Percentiles rank a stretch among this genome's conserved stretches.
Conservation (phyloP, 2,329 filamentous ascomycete genomes). For the Mycogone perniciosa region DNA sequence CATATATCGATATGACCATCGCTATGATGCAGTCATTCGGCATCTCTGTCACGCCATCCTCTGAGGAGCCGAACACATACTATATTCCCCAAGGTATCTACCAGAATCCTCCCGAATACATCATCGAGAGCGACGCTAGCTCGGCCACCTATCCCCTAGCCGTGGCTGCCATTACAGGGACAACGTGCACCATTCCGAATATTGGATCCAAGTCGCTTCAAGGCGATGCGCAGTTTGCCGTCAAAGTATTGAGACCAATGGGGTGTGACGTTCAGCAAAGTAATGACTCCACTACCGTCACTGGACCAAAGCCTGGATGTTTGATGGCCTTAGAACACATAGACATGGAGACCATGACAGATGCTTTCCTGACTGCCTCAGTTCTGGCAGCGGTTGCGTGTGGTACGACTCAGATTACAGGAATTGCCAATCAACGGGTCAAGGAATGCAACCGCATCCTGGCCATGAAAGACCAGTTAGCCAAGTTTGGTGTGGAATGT, state of each 20-base stretch:
- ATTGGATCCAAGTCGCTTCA: slow-evolving; percentile 90
- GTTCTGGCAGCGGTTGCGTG: slow-evolving; percentile 85
- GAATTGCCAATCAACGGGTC: slow-evolving; percentile 95
- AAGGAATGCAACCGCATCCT: slow-evolving; percentile 97
- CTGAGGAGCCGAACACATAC: slow-evolving; percentile 81
- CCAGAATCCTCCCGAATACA: slow-evolving; percentile 76
- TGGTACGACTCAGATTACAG: slow-evolving; percentile 78
- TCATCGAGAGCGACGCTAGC: slow-evolving; percentile 94
- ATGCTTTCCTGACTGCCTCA: slow-evolving; percentile 92
- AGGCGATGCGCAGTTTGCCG: slow-evolving; percentile 88
- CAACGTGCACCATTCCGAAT: slow-evolving; percentile 91
- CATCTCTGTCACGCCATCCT: slow-evolving; percentile 68
- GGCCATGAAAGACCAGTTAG: slow-evolving; percentile 91
- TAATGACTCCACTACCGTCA: slow-evolving; percentile 82
- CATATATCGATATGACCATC: slow-evolving; percentile 98
- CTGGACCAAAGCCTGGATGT: slow-evolving; percentile 68
- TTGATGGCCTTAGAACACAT: slow-evolving; percentile 73
- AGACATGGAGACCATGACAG: slow-evolving; percentile 99
- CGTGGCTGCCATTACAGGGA: slow-evolving; percentile 90
- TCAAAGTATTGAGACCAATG: slow-evolving; percentile 87
- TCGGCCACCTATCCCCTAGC: slow-evolving; percentile 95
- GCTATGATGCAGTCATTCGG: slow-evolving; percentile 96
- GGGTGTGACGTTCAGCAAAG: slow-evolving; percentile 86
- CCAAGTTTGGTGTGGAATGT: slow-evolving; percentile 85
- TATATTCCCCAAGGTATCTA: slow-evolving; percentile 84